Base-by-base conservation (phyloP, 768 basidiomycete species). In the Mycena belliarum region DNA sequence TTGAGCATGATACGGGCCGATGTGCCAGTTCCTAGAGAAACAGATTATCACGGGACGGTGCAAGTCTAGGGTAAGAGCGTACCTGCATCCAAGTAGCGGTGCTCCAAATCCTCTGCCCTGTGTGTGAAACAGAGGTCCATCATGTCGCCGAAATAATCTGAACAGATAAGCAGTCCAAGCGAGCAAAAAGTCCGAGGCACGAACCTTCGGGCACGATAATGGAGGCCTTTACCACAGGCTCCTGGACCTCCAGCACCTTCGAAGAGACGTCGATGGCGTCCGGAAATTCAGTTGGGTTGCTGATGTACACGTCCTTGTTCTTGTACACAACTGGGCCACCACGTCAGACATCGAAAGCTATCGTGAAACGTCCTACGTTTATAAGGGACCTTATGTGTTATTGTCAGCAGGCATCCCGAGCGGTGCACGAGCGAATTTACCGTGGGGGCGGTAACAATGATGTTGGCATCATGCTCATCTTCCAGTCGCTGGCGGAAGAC, bases 261-360 rank as follows among this genome's bases (percentile, higher is more conserved):
- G 77, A 69, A 20, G 80, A 71, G 25, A 77, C 72, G 59, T 95
- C 90, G 18, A 79, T 74, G 16, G 82, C 78, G 51, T 98, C 95
- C 1, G 97, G 97, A 68, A 99, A 99, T 62, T 97, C 91, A 1
- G 91, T 92, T 18, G 97, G 96, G 70, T 97, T 98, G 71, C 94
- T 94, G 67, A 99, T 79, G 43, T 81, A 73, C 23, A 79, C 77
- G 60, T 84, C 82, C 16, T 72, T 79, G 48, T 87, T 85, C 63
- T 76, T 82, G 73, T 89, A 91, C 29, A 93, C 68, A 46, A 98
- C 93, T 96, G 35, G 52, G 56, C 56, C 52, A 47, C 25, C 28
- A 43, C 49, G 43, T 51, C 59, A 42, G 45, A 53, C 32, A 41
- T 23, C 38, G 23, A 25, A 15, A 21, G 47, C 37, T 14, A 20